These are phyloP conservation scores for Neopestalotiopsis sp. DNA, from an alignment of 2,329 filamentous ascomycete genomes.

Conservation along the genomic window DNA sequence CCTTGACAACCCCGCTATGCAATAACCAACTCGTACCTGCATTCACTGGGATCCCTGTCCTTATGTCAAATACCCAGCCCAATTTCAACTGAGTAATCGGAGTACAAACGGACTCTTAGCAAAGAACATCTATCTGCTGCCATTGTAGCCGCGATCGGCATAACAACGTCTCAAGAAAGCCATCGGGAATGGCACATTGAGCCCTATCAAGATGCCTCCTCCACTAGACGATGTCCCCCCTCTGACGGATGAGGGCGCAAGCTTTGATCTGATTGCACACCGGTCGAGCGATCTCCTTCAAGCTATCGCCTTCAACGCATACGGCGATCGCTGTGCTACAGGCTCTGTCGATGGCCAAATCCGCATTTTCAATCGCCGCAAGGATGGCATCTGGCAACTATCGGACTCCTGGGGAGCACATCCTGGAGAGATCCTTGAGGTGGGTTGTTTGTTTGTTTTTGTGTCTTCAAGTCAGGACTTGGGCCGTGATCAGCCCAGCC, in stretches of 20 bases:
- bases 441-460: conserved; percentile 48
- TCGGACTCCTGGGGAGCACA: conserved; percentile 91
- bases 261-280: conserved; percentile 70
- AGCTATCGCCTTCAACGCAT: conserved; percentile 87
- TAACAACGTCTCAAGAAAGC: not conserved
- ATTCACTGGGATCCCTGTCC: not conserved
- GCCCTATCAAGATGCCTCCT: conserved; percentile 16
- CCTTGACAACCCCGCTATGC: conserved; percentile 6
- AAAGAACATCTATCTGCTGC: not conserved
- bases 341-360: conserved; percentile 92
- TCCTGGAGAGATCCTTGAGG: conserved; percentile 87
- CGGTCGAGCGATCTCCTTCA: conserved; percentile 83
- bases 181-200: conserved; percentile 1
- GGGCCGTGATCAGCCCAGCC: not conserved
- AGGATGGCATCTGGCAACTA: conserved; percentile 77
- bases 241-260: conserved; percentile 48
- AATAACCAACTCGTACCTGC: conserved; percentile 4
- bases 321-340: conserved; percentile 89
- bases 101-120: not conserved
- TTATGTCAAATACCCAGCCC: not conserved
- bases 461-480: conserved; percentile 3
- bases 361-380: conserved; percentile 86
- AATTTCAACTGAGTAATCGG: not conserved
- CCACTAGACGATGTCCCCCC: conserved; percentile 20
- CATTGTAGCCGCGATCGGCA: not conserved